Evolutionary conservation across 2,329 filamentous ascomycete genomes (phyloP).

Genomic region (Ramichloridium luteum): DNA sequence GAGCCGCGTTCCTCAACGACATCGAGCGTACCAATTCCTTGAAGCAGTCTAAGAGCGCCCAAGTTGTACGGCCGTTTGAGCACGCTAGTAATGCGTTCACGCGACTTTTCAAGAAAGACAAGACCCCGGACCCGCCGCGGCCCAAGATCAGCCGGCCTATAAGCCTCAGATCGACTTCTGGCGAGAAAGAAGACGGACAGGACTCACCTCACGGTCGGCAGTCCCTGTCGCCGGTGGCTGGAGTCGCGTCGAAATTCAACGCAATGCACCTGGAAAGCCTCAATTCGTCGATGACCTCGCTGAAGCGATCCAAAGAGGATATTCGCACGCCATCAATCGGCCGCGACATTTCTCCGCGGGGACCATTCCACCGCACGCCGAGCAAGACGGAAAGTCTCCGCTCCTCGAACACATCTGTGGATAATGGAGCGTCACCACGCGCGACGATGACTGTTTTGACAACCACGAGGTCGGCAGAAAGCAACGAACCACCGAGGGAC

Average conservation of each 20-base stretch:
- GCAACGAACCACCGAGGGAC: background rate
- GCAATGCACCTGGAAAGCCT: conserved; percentile 1
- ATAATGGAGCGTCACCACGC: background rate
- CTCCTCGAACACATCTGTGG: background rate
- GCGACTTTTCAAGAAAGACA: conserved; percentile 24
- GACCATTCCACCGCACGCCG: background rate
- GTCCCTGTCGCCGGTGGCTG: background rate
- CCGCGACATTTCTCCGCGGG: background rate
- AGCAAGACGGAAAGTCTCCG: background rate
- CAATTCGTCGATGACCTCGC: background rate
- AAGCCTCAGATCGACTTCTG: background rate
- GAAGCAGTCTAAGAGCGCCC: conserved; percentile 22
- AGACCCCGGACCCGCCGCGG: conserved; percentile 12
- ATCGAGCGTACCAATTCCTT: conserved; percentile 20
- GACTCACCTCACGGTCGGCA: background rate
- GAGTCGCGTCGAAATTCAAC: background rate
- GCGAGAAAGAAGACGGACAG: background rate
- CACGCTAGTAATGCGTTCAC: conserved; percentile 28
- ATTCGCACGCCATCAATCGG: background rate
- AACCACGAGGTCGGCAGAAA: background rate
- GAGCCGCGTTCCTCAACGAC: conserved; percentile 20
- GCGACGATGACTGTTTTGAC: background rate
- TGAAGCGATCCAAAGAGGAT: background rate
- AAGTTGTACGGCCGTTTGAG: conserved; percentile 28
- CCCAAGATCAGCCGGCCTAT: conserved; percentile 5